These are phyloP conservation scores for Urtica urens DNA, from an alignment of 306 rosid species.

Conservation along the genomic window DNA sequence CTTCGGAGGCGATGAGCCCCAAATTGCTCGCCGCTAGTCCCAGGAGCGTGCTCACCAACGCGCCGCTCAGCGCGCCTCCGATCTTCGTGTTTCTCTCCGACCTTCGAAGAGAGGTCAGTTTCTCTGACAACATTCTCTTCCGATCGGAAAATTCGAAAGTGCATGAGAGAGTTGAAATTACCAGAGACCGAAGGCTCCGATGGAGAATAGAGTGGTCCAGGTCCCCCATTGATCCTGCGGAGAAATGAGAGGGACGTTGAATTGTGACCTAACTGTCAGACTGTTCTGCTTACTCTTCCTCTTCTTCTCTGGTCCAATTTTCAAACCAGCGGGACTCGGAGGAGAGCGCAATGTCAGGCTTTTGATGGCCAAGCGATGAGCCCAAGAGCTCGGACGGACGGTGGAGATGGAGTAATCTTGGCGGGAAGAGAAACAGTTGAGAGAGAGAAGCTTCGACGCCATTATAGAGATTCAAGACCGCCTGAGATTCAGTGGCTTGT, in stretches of 20 bases:
- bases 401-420: slow-evolving; percentile 6
- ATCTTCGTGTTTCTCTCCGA: slow-evolving; percentile 58
- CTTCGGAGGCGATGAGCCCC: slow-evolving; percentile 43
- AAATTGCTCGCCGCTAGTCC: slow-evolving; percentile 63
- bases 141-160: background rate
- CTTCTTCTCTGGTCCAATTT: background rate
- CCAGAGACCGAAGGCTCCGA: slow-evolving; percentile 68
- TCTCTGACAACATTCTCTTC: background rate
- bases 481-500: background rate
- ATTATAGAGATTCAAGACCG: slow-evolving; percentile 8
- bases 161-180: slow-evolving; percentile 5
- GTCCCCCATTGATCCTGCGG: slow-evolving; percentile 63
- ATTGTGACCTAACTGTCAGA: slow-evolving; percentile 21
- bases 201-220: slow-evolving; percentile 56
- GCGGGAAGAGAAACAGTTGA: background rate
- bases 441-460: slow-evolving; percentile 9
- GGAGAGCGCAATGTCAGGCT: slow-evolving; percentile 8
- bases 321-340: background rate
- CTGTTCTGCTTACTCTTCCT: background rate
- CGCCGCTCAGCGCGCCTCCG: slow-evolving; percentile 59
- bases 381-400: slow-evolving; percentile 17
- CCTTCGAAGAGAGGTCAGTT: slow-evolving; percentile 13
- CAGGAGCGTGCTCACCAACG: slow-evolving; percentile 49
- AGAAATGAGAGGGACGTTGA: slow-evolving; percentile 41
- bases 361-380: background rate